Conservation (phyloP, 768 basidiomycete species). For the Flagelloscypha sp. region DNA sequence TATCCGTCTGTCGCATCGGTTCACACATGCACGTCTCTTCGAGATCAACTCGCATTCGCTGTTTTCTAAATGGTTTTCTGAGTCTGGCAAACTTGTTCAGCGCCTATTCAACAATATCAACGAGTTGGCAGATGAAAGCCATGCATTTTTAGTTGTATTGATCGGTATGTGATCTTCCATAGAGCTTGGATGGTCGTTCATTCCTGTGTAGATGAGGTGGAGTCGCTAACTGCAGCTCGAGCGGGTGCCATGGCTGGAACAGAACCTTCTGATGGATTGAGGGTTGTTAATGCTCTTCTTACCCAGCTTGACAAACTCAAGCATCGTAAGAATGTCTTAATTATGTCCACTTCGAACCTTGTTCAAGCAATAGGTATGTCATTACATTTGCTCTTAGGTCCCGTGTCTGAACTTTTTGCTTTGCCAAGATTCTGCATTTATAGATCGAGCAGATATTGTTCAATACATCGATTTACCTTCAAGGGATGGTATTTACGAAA, state of each 20-base stretch:
- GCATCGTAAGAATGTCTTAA: constrained; percentile 85
- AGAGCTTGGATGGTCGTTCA: constrained; percentile 5
- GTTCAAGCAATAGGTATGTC: constrained; percentile 82
- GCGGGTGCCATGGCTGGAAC: constrained; percentile 92
- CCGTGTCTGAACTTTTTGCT: background rate
- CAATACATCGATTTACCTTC: constrained; percentile 92
- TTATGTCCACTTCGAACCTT: constrained; percentile 96
- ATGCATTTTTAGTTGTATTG: constrained; percentile 85
- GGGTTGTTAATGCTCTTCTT: constrained; percentile 94
- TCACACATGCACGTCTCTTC: constrained; percentile 76
- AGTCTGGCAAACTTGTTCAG: constrained; percentile 97
- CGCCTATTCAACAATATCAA: constrained; percentile 82
- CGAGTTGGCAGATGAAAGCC: constrained; percentile 88
- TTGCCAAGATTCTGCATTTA: constrained; percentile 83
- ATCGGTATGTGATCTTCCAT: constrained; percentile 57
- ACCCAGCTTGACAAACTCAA: constrained; percentile 96
- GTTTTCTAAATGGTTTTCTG: constrained; percentile 98
- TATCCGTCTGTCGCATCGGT: constrained; percentile 83
- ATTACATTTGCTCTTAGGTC: background rate
- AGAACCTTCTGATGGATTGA: constrained; percentile 89
- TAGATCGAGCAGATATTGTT: constrained; percentile 94
- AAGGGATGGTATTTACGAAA: constrained; percentile 88
- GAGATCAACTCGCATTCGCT: constrained; percentile 98
- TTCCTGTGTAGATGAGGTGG: constrained; percentile 74
- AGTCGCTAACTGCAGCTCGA: constrained; percentile 89